Evolutionary conservation across 2,329 filamentous ascomycete genomes (phyloP).

Genomic region (Sporothrix inflata): DNA sequence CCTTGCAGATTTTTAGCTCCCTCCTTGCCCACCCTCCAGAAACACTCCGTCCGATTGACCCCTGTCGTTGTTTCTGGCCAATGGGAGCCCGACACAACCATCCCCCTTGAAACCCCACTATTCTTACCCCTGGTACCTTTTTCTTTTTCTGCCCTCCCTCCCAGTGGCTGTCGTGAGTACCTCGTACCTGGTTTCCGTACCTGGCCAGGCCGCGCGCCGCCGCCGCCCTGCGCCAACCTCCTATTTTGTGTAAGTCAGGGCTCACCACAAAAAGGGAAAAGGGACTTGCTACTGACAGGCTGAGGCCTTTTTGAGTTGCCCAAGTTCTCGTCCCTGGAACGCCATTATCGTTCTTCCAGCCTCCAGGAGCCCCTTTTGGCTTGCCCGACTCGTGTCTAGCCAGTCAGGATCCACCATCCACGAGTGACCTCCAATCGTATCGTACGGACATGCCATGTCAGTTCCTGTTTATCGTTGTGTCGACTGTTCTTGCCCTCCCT

Average conservation of each 20-base stretch:
- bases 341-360: background rate
- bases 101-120: background rate
- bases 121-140: constrained; percentile 22
- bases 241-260: constrained; percentile 19
- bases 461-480: background rate
- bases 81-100: constrained; percentile 14
- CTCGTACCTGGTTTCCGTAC: constrained; percentile 1
- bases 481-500: background rate
- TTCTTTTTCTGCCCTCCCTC: background rate
- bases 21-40: background rate
- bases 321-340: background rate
- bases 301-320: background rate
- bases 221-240: constrained; percentile 6
- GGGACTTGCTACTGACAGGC: background rate
- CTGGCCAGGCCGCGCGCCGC: background rate
- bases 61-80: constrained; percentile 17
- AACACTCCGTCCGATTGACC: constrained; percentile 9
- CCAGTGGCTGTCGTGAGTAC: background rate
- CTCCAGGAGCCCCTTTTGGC: constrained; percentile 12
- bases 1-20: constrained; percentile 23
- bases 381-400: background rate
- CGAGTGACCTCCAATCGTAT: background rate
- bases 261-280: background rate
- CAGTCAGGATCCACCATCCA: background rate
- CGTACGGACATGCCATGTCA: background rate